phyloP scores from a whole-genome alignment of 2,329 filamentous ascomycete genomes.

The Corynespora cassiicola region DNA sequence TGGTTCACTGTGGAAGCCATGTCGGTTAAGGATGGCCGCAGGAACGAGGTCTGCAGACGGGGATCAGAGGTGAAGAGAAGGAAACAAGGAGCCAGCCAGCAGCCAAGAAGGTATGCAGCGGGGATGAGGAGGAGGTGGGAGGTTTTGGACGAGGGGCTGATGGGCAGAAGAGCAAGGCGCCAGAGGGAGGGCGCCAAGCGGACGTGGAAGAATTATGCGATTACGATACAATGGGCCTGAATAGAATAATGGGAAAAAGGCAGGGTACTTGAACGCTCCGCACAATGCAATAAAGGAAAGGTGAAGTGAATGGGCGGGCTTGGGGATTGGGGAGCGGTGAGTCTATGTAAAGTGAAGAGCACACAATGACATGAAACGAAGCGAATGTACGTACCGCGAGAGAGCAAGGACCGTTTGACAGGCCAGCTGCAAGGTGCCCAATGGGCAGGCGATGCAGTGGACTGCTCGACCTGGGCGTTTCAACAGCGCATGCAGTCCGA shows the following conservation, averaged over 20 bases:
- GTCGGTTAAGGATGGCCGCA: constrained; percentile 29
- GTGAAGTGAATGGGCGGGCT: constrained; percentile 28
- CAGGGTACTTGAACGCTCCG: constrained; percentile 32
- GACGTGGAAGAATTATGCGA: constrained; percentile 24
- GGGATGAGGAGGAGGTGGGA: neutral
- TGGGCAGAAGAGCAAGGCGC: constrained; percentile 20
- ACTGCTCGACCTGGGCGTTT: constrained; percentile 48
- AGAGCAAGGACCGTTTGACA: constrained; percentile 45
- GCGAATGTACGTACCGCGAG: constrained; percentile 46
- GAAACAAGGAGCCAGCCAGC: constrained; percentile 19
- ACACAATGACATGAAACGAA: constrained; percentile 36
- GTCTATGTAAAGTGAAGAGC: constrained; percentile 21
- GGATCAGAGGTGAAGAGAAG: constrained; percentile 47
- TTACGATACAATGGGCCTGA: constrained; percentile 22
- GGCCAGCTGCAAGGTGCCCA: constrained; percentile 41
- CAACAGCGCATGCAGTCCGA: constrained; percentile 48
- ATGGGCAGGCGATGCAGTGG: constrained; percentile 46
- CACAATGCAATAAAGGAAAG: constrained; percentile 46
- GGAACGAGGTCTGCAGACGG: constrained; percentile 37
- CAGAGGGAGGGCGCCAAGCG: constrained; percentile 29
- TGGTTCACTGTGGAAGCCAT: constrained; percentile 60
- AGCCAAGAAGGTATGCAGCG: constrained; percentile 10
- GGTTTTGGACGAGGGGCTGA: constrained; percentile 5
- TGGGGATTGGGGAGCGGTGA: constrained; percentile 14
- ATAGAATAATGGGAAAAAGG: constrained; percentile 32